phyloP scores from a whole-genome alignment of 352 stramenopile genomes.

The Heterotrichella gracilis region DNA sequence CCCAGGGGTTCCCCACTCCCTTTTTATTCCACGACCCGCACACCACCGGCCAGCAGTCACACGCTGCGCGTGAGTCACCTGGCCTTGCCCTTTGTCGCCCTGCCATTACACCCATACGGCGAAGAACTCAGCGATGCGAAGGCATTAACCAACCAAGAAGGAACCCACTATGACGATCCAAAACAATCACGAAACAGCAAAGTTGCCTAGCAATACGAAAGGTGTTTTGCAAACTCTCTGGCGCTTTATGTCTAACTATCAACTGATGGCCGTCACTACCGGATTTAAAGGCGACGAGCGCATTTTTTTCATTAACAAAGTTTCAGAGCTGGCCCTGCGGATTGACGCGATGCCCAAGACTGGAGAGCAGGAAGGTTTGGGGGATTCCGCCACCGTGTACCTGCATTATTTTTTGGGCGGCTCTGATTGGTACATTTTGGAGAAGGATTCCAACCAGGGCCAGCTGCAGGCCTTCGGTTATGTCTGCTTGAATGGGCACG shows the following conservation, averaged over 20 bases:
- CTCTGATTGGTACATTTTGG: conserved; percentile 4
- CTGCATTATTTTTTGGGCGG: conserved; percentile 1
- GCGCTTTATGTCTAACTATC: conserved; percentile 4
- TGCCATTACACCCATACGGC: background rate
- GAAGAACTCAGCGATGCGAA: background rate
- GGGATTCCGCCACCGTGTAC: background rate
- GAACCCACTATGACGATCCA: background rate
- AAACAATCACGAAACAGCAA: conserved; percentile 6
- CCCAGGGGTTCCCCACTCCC: background rate
- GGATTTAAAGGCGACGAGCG: background rate
- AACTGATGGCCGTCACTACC: background rate
- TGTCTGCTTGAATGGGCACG: background rate
- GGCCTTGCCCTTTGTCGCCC: background rate
- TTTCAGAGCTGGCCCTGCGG: background rate
- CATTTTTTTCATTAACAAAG: conserved; percentile 9
- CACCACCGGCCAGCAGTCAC: background rate
- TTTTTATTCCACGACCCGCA: conserved; percentile 1
- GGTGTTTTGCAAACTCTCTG: conserved; percentile 1
- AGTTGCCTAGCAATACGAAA: conserved; percentile 4
- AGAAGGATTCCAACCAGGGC: background rate
- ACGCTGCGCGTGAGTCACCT: background rate
- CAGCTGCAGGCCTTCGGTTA: background rate
- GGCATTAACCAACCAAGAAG: conserved; percentile 1
- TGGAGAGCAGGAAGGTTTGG: background rate
- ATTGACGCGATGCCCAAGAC: background rate